phyloP scores from a whole-genome alignment of 2,329 filamentous ascomycete genomes.

The Clathrospora elynae region DNA sequence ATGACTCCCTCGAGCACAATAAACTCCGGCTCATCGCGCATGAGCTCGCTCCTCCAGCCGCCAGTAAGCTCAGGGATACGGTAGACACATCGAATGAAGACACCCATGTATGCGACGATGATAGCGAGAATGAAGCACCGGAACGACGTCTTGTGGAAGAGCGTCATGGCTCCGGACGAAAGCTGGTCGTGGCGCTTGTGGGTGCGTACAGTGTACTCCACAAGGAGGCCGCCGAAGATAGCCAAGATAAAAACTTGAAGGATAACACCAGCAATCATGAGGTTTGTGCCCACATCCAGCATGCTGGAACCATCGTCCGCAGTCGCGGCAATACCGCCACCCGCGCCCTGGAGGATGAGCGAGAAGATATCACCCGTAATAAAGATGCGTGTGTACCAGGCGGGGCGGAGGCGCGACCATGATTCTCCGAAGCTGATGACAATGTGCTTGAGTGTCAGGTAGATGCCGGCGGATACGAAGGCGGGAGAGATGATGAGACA shows the following conservation, averaged over 20 bases:
- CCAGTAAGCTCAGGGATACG: conserved; percentile 56
- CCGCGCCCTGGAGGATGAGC: conserved; percentile 63
- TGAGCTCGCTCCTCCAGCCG: conserved; percentile 54
- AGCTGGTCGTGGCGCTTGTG: conserved; percentile 35
- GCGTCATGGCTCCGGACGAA: conserved; percentile 20
- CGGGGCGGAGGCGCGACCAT: conserved; percentile 38
- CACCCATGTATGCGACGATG: conserved; percentile 50
- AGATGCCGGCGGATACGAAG: conserved; percentile 61
- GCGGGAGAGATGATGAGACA: conserved; percentile 62
- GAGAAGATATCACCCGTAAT: conserved; percentile 63
- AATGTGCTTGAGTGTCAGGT: conserved; percentile 62
- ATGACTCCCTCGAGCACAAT: conserved; percentile 61
- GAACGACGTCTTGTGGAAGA: conserved; percentile 34
- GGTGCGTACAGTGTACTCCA: conserved; percentile 46
- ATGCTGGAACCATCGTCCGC: conserved; percentile 49
- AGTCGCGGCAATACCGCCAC: conserved; percentile 62
- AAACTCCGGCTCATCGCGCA: conserved; percentile 56
- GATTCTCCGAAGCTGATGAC: conserved; percentile 59
- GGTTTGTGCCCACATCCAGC: conserved; percentile 56
- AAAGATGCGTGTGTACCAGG: conserved; percentile 63
- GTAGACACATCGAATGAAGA: conserved; percentile 56
- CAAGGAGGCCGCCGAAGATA: conserved; percentile 53
- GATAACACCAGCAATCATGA: conserved; percentile 64
- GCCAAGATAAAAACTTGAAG: conserved; percentile 61
- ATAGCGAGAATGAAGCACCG: conserved; percentile 44